Conservation (phyloP, 2,329 filamentous ascomycete genomes). For the Aureobasidium sp. region DNA sequence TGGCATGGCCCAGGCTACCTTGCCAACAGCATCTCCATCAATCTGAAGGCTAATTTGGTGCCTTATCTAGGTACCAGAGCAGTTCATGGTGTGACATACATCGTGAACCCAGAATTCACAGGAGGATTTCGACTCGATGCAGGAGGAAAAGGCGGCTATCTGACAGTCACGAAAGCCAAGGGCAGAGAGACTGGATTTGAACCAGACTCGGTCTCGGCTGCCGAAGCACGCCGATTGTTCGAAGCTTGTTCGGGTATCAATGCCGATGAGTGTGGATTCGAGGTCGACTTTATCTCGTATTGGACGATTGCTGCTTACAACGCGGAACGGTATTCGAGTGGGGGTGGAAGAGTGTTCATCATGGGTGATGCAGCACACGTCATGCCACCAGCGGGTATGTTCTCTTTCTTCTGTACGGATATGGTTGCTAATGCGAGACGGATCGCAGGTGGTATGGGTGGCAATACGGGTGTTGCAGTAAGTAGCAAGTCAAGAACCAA, state of each 20-base stretch:
- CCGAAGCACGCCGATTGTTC: constrained; percentile 1
- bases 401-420: not conserved
- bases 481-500: not conserved
- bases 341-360: constrained; percentile 22
- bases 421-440: not conserved
- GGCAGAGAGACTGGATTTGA: not conserved
- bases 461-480: not conserved
- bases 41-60: constrained; percentile 21
- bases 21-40: constrained; percentile 21
- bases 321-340: not conserved
- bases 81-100: constrained; percentile 23
- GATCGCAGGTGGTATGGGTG: not conserved
- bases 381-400: constrained; percentile 7
- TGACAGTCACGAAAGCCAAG: constrained; percentile 21
- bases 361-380: constrained; percentile 32
- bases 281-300: constrained; percentile 11
- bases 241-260: constrained; percentile 7
- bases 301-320: constrained; percentile 7
- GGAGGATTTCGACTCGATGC: constrained; percentile 23
- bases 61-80: constrained; percentile 1
- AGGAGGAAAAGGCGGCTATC: constrained; percentile 20
- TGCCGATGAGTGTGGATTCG: not conserved
- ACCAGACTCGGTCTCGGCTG: constrained; percentile 3
- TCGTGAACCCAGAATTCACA: constrained; percentile 19
- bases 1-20: constrained; percentile 21